Base-by-base conservation (phyloP, 140 eudicot species). In the Anethum foeniculum region DNA sequence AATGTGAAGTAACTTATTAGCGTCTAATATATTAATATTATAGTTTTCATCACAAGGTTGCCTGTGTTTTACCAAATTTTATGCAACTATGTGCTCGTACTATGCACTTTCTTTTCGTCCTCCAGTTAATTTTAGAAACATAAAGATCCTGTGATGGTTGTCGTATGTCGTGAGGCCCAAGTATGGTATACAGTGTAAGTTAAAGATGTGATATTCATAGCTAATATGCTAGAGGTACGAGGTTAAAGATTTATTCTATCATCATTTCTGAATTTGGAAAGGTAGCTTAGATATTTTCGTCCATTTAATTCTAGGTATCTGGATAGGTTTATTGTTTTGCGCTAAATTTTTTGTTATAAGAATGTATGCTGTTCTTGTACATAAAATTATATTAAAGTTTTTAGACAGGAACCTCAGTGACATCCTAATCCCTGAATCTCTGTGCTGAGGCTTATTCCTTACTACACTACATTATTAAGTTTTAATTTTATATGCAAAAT, bases 91-190 rank as follows among this genome's bases (percentile, higher is more conserved):
- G 90, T 62, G 97, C 97, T 49, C 90, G 97, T 46, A 44, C 2
- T 49, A 89, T 97, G 51, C 99, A 95, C 86, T 92, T 95, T 79
- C 77, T 95, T 80, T 91, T 34, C 3, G 84, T 85, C 99, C 97
- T 60, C 97, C 97, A 4, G 71, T 95, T 82, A 92, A 80, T 58
- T 58, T 47, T 93, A 95, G 82, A 97, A 95, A 52, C 91, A 87
- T 82, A 95, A 92, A 76, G 93, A 92, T 64, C 95, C 93, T 60
- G 97, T 95, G 85, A 95, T 90, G 97, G 92, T 93, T 43, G 92
- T 95, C 6, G 99, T 39, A 39, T 39, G 43, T 39, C 43, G 43
- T 5, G 43, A 39, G 43, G 43, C 43, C 43, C 97, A 95, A 85
- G 99, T 90, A 86, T 46, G 90, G 75, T 18, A 18, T 21, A 12